A percentile compares a stretch with the other conserved stretches of the same genome.
phyloP scores from a whole-genome alignment of 1,139 yeast genomes.

The Pichia sp. region DNA sequence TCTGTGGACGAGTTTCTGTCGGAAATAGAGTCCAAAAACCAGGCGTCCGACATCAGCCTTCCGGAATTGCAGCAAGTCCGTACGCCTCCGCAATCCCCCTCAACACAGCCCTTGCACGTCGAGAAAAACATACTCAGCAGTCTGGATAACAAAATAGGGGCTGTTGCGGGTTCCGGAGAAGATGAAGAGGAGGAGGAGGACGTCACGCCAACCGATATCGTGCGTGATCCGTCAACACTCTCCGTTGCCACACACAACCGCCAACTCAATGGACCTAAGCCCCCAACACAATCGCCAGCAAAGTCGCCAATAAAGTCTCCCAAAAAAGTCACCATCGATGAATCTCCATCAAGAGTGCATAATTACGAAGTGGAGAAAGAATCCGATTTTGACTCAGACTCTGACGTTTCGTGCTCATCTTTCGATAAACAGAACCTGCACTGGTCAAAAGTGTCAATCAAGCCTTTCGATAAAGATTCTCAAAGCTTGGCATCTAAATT shows the following conservation, averaged over 20 bases:
- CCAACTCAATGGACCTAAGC: conserved; percentile 24
- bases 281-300: conserved; percentile 20
- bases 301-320: conserved; percentile 25
- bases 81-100: conserved; percentile 20
- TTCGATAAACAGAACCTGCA: not conserved
- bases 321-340: conserved; percentile 21
- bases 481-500: not conserved
- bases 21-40: conserved; percentile 22
- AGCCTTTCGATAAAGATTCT: conserved; percentile 14
- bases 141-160: not conserved
- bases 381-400: conserved; percentile 18
- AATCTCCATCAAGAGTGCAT: conserved; percentile 35
- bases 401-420: not conserved
- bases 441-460: conserved; percentile 28
- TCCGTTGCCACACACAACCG: conserved; percentile 1
- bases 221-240: not conserved
- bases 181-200: not conserved
- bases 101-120: conserved; percentile 22
- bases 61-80: conserved; percentile 10
- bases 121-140: conserved; percentile 2
- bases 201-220: not conserved
- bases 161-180: too few species aligned
- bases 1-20: conserved; percentile 31
- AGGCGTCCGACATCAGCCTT: conserved; percentile 4
- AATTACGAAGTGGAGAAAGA: conserved; percentile 30